phyloP scores from a whole-genome alignment of 495 filamentous ascomycete species.

The Aspergillus nidulans region DNA sequence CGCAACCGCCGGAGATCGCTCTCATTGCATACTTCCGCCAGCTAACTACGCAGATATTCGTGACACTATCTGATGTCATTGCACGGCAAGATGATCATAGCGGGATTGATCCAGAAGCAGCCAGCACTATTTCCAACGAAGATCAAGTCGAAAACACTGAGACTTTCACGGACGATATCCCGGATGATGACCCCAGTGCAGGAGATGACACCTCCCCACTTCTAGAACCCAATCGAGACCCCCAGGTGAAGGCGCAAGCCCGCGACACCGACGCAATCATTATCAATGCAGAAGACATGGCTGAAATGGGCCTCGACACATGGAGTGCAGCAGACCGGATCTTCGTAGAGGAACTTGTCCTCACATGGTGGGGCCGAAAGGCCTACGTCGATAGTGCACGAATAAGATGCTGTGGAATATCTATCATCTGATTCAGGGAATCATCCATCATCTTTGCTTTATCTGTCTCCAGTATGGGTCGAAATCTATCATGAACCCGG shows the following conservation, averaged over 20 bases:
- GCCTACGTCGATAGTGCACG: conserved; percentile 67
- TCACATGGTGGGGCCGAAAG: conserved; percentile 65
- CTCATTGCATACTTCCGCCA: conserved; percentile 91
- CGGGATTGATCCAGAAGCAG: conserved; percentile 32
- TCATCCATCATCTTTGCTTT: neutral
- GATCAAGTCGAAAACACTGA: conserved; percentile 34
- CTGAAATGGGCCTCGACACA: conserved; percentile 76
- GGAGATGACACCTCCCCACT: conserved; percentile 29
- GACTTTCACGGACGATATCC: conserved; percentile 18
- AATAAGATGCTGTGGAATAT: conserved; percentile 76
- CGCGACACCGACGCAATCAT: conserved; percentile 37
- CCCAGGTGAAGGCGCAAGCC: neutral
- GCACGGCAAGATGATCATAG: conserved; percentile 56
- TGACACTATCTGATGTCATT: conserved; percentile 55
- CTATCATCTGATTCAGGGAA: conserved; percentile 54
- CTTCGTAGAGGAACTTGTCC: conserved; percentile 65
- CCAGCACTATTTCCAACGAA: conserved; percentile 20
- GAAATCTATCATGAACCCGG: neutral
- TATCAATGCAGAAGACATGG: conserved; percentile 66
- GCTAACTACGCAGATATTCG: conserved; percentile 67
- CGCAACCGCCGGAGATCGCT: conserved; percentile 59
- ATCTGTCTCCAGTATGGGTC: neutral
- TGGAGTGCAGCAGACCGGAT: conserved; percentile 76
- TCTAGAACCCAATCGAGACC: conserved; percentile 16
- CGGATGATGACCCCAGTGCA: conserved; percentile 27